Evolutionary conservation across 495 filamentous ascomycete species (phyloP).

Genomic region (Acidiella bohemica): DNA sequence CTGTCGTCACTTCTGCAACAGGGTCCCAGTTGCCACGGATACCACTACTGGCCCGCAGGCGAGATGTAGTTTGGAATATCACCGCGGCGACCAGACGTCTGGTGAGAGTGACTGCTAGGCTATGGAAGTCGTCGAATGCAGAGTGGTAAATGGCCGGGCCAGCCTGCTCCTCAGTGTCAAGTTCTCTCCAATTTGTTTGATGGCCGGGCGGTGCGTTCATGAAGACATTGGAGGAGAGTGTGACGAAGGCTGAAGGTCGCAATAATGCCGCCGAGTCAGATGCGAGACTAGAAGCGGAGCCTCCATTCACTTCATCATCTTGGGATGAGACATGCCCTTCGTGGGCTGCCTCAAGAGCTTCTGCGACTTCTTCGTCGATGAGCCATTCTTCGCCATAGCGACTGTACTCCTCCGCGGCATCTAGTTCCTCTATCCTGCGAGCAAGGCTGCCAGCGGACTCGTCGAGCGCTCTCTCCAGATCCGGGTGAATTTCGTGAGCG

Average conservation of each 20-base stretch:
- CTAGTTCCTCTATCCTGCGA: conserved; percentile 41
- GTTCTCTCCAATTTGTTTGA: conserved; percentile 51
- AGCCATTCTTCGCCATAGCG: conserved; percentile 45
- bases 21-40: conserved; percentile 12
- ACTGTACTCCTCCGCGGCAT: conserved; percentile 40
- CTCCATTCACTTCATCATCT: neutral
- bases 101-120: conserved; percentile 51
- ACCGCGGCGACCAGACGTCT: conserved; percentile 52
- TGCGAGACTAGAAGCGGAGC: neutral
- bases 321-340: conserved; percentile 9
- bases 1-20: conserved; percentile 4
- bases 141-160: conserved; percentile 51
- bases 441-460: conserved; percentile 48
- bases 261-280: conserved; percentile 41
- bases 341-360: conserved; percentile 26
- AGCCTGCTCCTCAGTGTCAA: conserved; percentile 34
- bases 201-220: conserved; percentile 53
- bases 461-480: conserved; percentile 54
- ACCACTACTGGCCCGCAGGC: conserved; percentile 33
- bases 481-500: conserved; percentile 56
- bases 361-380: conserved; percentile 35
- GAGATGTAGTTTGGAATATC: conserved; percentile 52
- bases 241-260: conserved; percentile 42
- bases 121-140: conserved; percentile 60
- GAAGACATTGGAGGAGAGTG: conserved; percentile 52